Evolutionary conservation across 192 early-diverging fungal genomes (phyloP), one percentile per base, ranked within the genome.

Genomic region (Allomyces macrogynus): DNA sequence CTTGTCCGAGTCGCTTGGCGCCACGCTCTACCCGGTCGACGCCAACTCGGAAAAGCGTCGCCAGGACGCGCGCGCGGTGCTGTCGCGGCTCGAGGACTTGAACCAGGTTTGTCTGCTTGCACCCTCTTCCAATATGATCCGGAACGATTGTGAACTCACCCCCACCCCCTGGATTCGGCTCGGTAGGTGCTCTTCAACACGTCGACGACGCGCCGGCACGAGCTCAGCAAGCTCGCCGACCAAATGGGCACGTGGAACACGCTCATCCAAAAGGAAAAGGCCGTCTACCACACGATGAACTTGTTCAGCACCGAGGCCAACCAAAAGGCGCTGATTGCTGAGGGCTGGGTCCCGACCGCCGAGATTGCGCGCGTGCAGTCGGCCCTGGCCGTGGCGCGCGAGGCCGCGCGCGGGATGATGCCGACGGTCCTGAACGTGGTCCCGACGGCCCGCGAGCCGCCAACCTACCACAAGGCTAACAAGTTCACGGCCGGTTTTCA

Each of bases 401-500:
- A 93, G 71, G 74, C 81, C 8, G 86, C 91, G n/a, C 91, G 91
- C 26, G 89, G 93, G 4, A 92, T 77, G 61, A 86, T 92, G 43
- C 83, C 92, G 7, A 85, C 92, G 0, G 85, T 97, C 60, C 72
- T 99, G 64, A 89, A 86, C 70, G 90, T 91, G 66, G 65, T 96
- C 62, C 79, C 74, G 43, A 97, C 94, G 22, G 79, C 77, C 65
- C 89, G 87, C 75, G 84, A 85, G 68, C 94, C 92, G 61, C 96
- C 96, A 23, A 99, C 96, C 8, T 97, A 79, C 73, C 87, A 93
- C 68, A 86, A 86, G 63, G 89, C 89, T 64, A 99, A 99, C 86
- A 93, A 93, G 72, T 89, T 96, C 70, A 97, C 96, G 0, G 76
- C 74, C n/a, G 90, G 87, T 14, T 99, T 99, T 80, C 96, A 99